These are phyloP conservation scores for Xylaria nigripes DNA, from an alignment of 495 filamentous ascomycete species.

Conservation along the genomic window DNA sequence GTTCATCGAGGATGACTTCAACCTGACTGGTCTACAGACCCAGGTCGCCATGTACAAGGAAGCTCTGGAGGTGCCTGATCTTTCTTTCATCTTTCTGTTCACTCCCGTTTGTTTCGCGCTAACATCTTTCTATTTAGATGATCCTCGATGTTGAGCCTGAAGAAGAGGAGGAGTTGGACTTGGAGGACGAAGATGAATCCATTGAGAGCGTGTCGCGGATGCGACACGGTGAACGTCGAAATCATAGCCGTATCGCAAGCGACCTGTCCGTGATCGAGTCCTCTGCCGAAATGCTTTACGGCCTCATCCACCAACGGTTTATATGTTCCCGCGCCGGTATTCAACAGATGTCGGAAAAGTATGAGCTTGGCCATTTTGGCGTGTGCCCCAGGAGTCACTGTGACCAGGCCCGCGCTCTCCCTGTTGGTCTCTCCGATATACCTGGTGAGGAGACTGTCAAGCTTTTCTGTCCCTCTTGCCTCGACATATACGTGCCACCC, in stretches of 20 bases:
- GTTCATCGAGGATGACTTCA: conserved; percentile 99
- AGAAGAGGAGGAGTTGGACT: conserved; percentile 73
- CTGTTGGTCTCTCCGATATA: conserved; percentile 85
- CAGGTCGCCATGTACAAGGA: conserved; percentile 99
- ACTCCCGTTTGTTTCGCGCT: conserved; percentile 3
- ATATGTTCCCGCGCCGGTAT: conserved; percentile 97
- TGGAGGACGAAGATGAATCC: conserved; percentile 70
- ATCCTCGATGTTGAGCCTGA: conserved; percentile 97
- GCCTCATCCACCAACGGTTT: conserved; percentile 95
- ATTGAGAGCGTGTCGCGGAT: conserved; percentile 57
- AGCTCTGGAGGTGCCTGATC: conserved; percentile 50
- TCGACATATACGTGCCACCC: conserved; percentile 94
- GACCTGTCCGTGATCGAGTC: conserved; percentile 93
- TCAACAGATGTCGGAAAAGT: conserved; percentile 98
- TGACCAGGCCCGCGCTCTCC: conserved; percentile 76
- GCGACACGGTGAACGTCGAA: conserved; percentile 54
- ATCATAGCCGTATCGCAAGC: conserved; percentile 79
- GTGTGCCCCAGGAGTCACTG: conserved; percentile 86
- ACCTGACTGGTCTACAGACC: conserved; percentile 86
- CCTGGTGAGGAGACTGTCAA: conserved; percentile 97
- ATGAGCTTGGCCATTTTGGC: conserved; percentile 91
- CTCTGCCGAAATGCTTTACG: conserved; percentile 94
- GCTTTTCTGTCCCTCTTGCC: conserved; percentile 92
- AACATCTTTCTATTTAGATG: conserved; percentile 61
- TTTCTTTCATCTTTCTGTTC: neutral